Percentiles rank a stretch among this genome's conserved stretches.
These are phyloP conservation scores for Juncus inflexus DNA, from an alignment of 176 grass and related monocot species.

Conservation along the genomic window DNA sequence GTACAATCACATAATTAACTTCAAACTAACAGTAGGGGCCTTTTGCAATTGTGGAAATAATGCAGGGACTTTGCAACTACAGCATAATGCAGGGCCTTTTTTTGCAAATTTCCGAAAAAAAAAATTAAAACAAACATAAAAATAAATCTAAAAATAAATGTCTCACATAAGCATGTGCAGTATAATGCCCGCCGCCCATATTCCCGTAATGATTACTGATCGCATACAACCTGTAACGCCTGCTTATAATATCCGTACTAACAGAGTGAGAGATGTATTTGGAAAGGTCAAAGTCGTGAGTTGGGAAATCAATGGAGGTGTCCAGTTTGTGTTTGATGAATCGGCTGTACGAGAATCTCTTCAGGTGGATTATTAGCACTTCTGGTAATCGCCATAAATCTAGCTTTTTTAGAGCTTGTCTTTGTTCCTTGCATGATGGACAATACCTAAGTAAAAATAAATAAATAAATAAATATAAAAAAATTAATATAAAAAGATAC, in stretches of 20 bases:
- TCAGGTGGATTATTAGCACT: slow-evolving; percentile 88
- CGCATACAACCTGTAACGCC: slow-evolving; percentile 69
- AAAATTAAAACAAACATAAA: neutral
- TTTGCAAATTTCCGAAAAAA: neutral
- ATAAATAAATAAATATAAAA: too few species aligned
- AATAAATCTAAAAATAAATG: slow-evolving; percentile 14
- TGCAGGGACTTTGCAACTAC: too few species aligned
- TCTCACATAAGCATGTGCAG: slow-evolving; percentile 83
- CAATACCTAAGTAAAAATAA: too few species aligned
- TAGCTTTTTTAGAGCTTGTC: slow-evolving; percentile 81
- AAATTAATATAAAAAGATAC: too few species aligned
- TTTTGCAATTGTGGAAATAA: too few species aligned
- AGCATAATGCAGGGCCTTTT: neutral
- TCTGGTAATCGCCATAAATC: slow-evolving; percentile 97
- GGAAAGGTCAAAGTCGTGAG: slow-evolving; percentile 77
- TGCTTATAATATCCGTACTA: slow-evolving; percentile 26
- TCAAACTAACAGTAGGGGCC: too few species aligned
- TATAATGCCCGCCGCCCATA: slow-evolving; percentile 96
- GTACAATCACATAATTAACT: too few species aligned
- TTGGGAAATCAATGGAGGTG: slow-evolving; percentile 82
- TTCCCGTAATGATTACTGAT: slow-evolving; percentile 87
- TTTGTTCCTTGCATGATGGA: slow-evolving; percentile 75
- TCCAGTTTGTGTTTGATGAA: slow-evolving; percentile 90
- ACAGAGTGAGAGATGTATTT: slow-evolving; percentile 47
- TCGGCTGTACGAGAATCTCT: slow-evolving; percentile 81